A percentile compares a stretch with the other conserved stretches of the same genome.
phyloP scores from a whole-genome alignment of 73 alveolate species.

The Loxodes magnus region DNA sequence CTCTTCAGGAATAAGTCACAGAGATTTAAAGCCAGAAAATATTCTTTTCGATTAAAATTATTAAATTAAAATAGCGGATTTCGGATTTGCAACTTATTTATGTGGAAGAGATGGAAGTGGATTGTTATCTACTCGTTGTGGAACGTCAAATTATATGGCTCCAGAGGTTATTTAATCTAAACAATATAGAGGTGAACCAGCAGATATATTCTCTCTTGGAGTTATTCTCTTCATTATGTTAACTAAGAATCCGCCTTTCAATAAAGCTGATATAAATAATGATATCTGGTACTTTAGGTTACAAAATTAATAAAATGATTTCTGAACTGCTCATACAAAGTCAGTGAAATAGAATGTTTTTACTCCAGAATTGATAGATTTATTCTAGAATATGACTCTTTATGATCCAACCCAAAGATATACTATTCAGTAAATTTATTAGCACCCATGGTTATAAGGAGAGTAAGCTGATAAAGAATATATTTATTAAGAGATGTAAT shows the following conservation, averaged over 20 bases:
- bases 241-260: conserved; percentile 17
- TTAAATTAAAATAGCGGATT: conserved; percentile 10
- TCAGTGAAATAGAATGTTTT: no score
- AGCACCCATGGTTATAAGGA: conserved; percentile 14
- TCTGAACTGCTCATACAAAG: no score
- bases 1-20: conserved; percentile 8
- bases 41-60: conserved; percentile 12
- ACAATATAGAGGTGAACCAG: conserved; percentile 29
- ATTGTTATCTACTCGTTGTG: conserved; percentile 3
- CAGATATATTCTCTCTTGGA: conserved; percentile 43
- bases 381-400: conserved; percentile 3
- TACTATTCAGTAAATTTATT: conserved; percentile 21
- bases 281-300: conserved; percentile 13
- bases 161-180: conserved; percentile 35
- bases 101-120: conserved; percentile 8
- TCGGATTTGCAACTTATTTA: conserved; percentile 6
- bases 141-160: conserved; percentile 28
- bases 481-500: no score
- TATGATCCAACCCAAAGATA: conserved; percentile 9
- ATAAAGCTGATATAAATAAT: neutral
- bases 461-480: neutral
- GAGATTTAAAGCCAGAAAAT: conserved; percentile 19
- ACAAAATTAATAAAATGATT: no score
- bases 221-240: conserved; percentile 32
- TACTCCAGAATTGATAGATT: neutral